Evolutionary conservation across 2,329 filamentous ascomycete species (phyloP), one percentile per base, ranked within the genome.

Genomic region (Verticillium zaregamsianum): DNA sequence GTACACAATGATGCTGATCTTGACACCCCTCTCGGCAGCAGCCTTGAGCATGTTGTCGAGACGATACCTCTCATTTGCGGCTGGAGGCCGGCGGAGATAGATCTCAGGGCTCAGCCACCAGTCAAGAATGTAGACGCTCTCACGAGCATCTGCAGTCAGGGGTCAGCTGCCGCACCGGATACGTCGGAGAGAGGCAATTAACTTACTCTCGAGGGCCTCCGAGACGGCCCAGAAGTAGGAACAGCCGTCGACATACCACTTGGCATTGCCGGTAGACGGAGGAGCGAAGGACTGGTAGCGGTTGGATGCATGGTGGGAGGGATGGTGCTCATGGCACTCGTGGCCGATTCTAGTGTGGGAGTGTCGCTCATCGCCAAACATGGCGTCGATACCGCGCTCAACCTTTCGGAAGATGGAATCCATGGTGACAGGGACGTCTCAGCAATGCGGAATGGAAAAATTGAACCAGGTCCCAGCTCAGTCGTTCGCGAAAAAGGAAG

Each of bases 91-190:
- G 67, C 93, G 86, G 37, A 97, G 83, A 72, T 95, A 97, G 32
- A 97, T 79, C 76, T 97, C 93, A 1, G 93, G 92, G 61, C 89
- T 93, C 66, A 96, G 76, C 92, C 93, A 96, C 92, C 90, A 95
- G 72, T 94, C 91, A 54, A 96, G 79, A 66, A 96, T 96, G 83
- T 90, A 93, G 68, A 96, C 90, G 52, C 85, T 90, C 68, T 94
- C 86, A 66, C 80, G 82, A 3, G 92, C 92, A 69, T 85, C 87
- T 85, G 65, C 9, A 33, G 64, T 65, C 58, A 61, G 23, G 6
- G 20, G 60, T 65, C 58, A 65, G 62, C 39, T 6, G 32, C 56
- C 23, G 39, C 54, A 23, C 52, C 49, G 25, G 37, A 52, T 37
- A 28, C 23, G 25, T 20, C 31, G 55, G 37, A 33, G 52, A 39